A percentile compares a stretch with the other conserved stretches of the same genome.
Evolutionary conservation across 805 yeast genomes (phyloP).

Genomic region (Grigorovia jiainica): DNA sequence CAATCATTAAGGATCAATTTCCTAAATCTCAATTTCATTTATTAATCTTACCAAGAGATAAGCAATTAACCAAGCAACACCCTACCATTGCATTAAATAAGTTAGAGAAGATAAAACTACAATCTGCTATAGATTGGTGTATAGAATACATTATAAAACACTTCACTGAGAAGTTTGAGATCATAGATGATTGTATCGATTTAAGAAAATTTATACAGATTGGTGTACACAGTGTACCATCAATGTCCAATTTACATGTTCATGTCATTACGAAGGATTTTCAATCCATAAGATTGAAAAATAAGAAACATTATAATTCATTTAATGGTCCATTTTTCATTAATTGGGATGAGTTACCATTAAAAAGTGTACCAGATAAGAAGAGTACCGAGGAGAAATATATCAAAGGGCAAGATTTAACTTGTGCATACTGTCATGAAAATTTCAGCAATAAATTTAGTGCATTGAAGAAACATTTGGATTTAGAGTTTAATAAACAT

Average conservation of each 20-base stretch:
- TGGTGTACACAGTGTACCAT: constrained; percentile 67
- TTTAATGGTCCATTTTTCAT: constrained; percentile 61
- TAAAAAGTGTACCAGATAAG: constrained; percentile 23
- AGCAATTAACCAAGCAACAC: constrained; percentile 32
- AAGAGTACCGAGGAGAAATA: constrained; percentile 31
- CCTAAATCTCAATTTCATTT: constrained; percentile 58
- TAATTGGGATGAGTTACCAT: constrained; percentile 40
- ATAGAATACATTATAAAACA: constrained; percentile 25
- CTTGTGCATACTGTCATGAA: constrained; percentile 34
- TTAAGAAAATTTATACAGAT: constrained; percentile 31
- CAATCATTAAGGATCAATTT: constrained; percentile 49
- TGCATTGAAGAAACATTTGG: constrained; percentile 34
- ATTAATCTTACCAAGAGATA: constrained; percentile 48
- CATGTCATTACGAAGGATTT: constrained; percentile 66
- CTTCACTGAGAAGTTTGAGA: constrained; percentile 8
- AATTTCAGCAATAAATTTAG: constrained; percentile 37
- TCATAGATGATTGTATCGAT: constrained; percentile 13
- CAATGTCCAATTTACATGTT: constrained; percentile 58
- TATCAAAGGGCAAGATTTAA: constrained; percentile 29
- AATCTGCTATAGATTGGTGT: constrained; percentile 27
- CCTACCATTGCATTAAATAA: constrained; percentile 41
- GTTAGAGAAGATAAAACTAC: constrained; percentile 30
- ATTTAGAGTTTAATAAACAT: constrained; percentile 26
- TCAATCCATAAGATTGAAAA: constrained; percentile 43
- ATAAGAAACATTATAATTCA: constrained; percentile 59